These are phyloP conservation scores for Uronychia setigera DNA, from an alignment of 73 alveolate species.

Conservation along the genomic window DNA sequence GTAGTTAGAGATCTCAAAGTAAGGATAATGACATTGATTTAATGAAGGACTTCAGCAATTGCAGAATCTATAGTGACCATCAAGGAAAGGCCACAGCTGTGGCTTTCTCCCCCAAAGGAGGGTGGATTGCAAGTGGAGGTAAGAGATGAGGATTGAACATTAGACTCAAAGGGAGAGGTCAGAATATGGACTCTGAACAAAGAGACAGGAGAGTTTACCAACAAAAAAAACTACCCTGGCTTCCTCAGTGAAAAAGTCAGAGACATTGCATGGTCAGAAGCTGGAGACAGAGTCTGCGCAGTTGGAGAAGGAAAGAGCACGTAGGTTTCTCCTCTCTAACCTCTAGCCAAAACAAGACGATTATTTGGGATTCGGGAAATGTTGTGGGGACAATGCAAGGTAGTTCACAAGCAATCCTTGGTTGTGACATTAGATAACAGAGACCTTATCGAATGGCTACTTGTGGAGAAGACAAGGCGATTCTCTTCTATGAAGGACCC, in stretches of 20 bases:
- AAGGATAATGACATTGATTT: not conserved
- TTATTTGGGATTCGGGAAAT: not conserved
- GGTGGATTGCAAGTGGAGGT: conserved; percentile 3
- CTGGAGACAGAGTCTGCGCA: not conserved
- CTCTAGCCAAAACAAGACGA: not conserved
- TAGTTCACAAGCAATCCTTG: not conserved
- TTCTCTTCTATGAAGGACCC: not conserved
- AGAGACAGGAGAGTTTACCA: not conserved
- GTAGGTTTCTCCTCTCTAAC: not conserved
- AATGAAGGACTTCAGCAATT: not conserved
- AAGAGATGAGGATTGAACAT: not conserved
- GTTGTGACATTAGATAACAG: not conserved
- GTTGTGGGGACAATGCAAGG: not conserved
- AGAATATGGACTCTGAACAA: not conserved
- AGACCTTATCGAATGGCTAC: not conserved
- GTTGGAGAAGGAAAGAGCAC: conserved; percentile 1
- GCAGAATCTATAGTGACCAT: not conserved
- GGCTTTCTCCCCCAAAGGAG: conserved; percentile 1
- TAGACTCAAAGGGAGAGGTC: not conserved
- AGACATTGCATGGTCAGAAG: not conserved
- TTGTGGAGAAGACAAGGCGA: not conserved
- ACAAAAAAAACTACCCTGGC: not conserved
- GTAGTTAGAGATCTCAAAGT: not conserved
- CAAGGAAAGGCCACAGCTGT: not conserved
- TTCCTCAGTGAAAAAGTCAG: not conserved